phyloP scores from a whole-genome alignment of 352 stramenopile species.

The Globisporangium heterothallicum region DNA sequence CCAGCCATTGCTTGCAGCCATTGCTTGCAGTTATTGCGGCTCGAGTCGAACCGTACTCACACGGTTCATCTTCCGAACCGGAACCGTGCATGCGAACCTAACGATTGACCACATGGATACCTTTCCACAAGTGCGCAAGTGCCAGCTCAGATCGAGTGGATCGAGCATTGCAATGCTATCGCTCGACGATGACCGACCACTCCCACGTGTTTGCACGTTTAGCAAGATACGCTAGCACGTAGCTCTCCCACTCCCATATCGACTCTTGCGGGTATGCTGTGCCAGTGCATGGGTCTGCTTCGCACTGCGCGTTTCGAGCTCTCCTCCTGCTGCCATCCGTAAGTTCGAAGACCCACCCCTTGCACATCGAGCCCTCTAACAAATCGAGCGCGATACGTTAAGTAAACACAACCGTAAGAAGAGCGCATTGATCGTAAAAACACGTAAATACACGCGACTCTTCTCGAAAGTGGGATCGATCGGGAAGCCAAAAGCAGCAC shows the following conservation, averaged over 20 bases:
- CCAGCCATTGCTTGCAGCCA: constrained; percentile 52
- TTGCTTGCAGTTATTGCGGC: constrained; percentile 20
- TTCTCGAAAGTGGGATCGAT: neutral
- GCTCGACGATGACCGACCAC: no score
- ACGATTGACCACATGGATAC: neutral
- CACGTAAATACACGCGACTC: neutral
- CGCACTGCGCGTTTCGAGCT: no score
- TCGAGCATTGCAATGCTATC: no score
- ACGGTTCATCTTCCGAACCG: neutral
- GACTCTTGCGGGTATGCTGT: no score
- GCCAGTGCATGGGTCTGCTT: neutral
- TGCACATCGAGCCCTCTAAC: neutral
- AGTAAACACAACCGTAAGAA: neutral
- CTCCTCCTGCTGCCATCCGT: no score
- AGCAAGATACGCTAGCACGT: no score
- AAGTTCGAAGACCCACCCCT: no score
- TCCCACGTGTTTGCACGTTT: no score
- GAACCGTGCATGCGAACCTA: neutral
- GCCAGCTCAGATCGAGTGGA: no score
- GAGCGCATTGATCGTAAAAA: no score
- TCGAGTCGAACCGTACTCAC: constrained; percentile 8
- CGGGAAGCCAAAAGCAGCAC: neutral
- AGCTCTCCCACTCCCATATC: no score
- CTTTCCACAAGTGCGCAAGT: neutral
- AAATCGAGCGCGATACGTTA: neutral